These are phyloP conservation scores for Friedmanniomyces simplex DNA, from an alignment of 495 filamentous ascomycete species.

Conservation along the genomic window DNA sequence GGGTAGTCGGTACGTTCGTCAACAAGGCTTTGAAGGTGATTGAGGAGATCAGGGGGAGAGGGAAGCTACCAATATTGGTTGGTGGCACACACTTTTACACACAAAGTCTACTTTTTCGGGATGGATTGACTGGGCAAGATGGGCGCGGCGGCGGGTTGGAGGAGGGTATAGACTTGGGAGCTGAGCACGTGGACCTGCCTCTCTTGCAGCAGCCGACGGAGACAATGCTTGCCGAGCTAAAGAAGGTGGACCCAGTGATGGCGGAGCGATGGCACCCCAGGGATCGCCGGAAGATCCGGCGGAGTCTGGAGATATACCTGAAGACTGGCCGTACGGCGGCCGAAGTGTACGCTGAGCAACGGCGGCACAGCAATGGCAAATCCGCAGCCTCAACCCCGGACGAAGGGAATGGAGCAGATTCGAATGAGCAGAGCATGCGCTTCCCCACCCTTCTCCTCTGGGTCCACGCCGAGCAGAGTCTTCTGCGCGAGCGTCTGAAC, in stretches of 20 bases:
- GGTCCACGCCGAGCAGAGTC: conserved; percentile 63
- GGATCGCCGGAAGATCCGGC: conserved; percentile 77
- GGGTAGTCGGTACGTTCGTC: conserved; percentile 67
- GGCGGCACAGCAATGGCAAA: conserved; percentile 11
- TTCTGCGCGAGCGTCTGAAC: conserved; percentile 59
- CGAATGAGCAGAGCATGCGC: conserved; percentile 27
- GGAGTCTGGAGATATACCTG: conserved; percentile 82
- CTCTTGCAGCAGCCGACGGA: conserved; percentile 63
- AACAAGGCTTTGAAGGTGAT: conserved; percentile 58
- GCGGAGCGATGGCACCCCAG: conserved; percentile 89
- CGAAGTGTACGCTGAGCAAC: conserved; percentile 77
- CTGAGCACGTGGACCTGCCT: conserved; percentile 7
- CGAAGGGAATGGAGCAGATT: too few species aligned
- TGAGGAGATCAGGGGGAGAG: conserved; percentile 61
- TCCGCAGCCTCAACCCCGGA: background rate
- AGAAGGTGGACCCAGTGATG: conserved; percentile 78
- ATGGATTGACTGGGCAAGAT: conserved; percentile 42
- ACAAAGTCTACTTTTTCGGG: conserved; percentile 72
- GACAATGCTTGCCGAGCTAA: conserved; percentile 57
- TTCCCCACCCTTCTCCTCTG: conserved; percentile 69
- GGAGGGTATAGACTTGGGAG: conserved; percentile 14
- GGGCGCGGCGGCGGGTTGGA: conserved; percentile 15
- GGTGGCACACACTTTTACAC: conserved; percentile 95
- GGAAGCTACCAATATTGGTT: conserved; percentile 78
- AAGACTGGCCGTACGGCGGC: conserved; percentile 69